Conservation (phyloP, 129 eudicot genomes). For the Flaveria bidentis region DNA sequence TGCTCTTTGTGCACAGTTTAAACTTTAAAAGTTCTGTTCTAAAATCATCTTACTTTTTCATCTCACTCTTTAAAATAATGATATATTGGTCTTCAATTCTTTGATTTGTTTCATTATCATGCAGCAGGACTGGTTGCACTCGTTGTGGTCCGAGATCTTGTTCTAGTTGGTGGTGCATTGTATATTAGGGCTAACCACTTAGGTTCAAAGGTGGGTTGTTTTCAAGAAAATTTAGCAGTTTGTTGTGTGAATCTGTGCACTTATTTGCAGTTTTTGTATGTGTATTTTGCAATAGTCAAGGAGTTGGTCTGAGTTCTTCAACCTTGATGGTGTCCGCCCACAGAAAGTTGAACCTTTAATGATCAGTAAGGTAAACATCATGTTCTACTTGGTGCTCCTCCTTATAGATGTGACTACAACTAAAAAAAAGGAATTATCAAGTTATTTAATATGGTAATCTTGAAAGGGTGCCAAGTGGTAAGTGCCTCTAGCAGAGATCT, state of each 20-base stretch:
- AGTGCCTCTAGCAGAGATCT: neutral
- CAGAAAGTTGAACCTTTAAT: conserved; percentile 90
- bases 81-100: neutral
- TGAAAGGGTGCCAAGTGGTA: too few species aligned
- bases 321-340: conserved; percentile 76
- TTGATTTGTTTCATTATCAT: conserved; percentile 24
- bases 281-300: conserved; percentile 51
- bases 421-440: too few species aligned
- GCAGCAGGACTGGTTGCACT: conserved; percentile 92
- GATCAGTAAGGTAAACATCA: conserved; percentile 73
- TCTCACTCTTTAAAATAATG: neutral
- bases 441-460: too few species aligned
- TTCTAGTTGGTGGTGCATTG: conserved; percentile 90
- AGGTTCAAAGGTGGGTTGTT: conserved; percentile 56
- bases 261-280: conserved; percentile 5
- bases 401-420: too few species aligned
- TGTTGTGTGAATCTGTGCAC: conserved; percentile 13
- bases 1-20: neutral
- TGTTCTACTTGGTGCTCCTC: neutral
- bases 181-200: conserved; percentile 82
- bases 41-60: neutral
- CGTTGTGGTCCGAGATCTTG: conserved; percentile 81
- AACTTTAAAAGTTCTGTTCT: neutral
- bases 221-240: neutral
- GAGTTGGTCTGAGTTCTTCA: conserved; percentile 74